Percentiles rank a stretch among this genome's conserved stretches.
Evolutionary conservation across 768 basidiomycete genomes (phyloP).

Genomic region (Lactarius psammicola): DNA sequence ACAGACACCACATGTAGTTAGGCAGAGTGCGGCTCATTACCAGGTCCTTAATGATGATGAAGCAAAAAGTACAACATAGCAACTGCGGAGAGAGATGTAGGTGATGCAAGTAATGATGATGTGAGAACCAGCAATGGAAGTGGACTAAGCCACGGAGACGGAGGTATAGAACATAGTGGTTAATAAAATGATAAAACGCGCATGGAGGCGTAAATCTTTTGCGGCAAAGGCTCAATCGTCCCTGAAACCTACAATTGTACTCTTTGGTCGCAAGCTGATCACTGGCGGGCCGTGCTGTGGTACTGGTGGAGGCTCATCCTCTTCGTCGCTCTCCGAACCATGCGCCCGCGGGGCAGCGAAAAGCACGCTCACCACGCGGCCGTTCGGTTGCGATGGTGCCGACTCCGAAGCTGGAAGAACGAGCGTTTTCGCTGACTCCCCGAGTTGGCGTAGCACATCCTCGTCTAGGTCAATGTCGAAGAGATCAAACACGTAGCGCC

Average conservation of each 20-base stretch:
- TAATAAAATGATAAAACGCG: neutral
- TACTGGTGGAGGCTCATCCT: constrained; percentile 21
- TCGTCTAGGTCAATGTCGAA: constrained; percentile 81
- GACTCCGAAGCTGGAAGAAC: constrained; percentile 38
- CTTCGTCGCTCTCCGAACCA: constrained; percentile 27
- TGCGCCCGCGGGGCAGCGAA: constrained; percentile 28
- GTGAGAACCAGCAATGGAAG: neutral
- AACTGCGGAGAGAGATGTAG: constrained; percentile 4
- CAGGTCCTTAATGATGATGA: neutral
- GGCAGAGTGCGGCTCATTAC: neutral
- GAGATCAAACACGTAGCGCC: constrained; percentile 88
- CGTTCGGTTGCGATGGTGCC: neutral
- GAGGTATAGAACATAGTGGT: constrained; percentile 1
- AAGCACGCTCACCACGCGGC: constrained; percentile 27
- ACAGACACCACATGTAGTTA: neutral
- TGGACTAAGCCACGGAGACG: neutral
- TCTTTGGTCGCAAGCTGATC: constrained; percentile 26
- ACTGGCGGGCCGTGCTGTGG: constrained; percentile 19
- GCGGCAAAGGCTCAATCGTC: constrained; percentile 14
- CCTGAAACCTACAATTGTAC: constrained; percentile 28
- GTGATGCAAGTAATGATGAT: constrained; percentile 7
- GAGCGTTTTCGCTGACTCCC: constrained; percentile 50
- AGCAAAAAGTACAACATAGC: constrained; percentile 14
- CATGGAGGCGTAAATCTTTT: neutral
- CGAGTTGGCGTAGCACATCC: constrained; percentile 55